Base-by-base conservation (phyloP, 2,329 filamentous ascomycete genomes). In the Grosmannia serpens region DNA sequence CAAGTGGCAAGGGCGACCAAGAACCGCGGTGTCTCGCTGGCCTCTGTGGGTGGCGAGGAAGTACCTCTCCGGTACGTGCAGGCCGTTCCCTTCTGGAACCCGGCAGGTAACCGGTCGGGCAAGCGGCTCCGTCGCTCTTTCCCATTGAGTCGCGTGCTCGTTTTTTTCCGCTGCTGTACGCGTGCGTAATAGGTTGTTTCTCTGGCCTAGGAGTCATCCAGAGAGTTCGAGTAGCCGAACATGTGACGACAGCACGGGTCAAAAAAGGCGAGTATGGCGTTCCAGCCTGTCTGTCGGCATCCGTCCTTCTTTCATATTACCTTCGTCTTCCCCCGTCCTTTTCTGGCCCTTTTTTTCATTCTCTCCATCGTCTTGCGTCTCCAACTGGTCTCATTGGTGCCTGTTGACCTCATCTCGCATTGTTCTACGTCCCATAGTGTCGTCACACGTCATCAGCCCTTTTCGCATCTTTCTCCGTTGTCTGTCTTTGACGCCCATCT, bases 191-290 rank as follows among this genome's bases (percentile, higher is more conserved):
- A 46, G 20, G 44, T n/a, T 20, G 44, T 22, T 49, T 49, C 27
- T 8, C 27, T 20, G 33, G n/a, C 10, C 33, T 41, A 38, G 1
- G 58, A 60, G 56, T 60, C 52, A 54, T 56, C n/a, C 17, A 26
- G 15, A 26, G 20, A 17, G 3, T 2, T 58, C 31, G 22, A 29
- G 58, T 56, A 63, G 62, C 60, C 59, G 59, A 61, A 61, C 62
- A 63, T 63, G 62, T 63, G 62, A 63, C 55, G 60, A 53, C 54
- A 56, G 22, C 24, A 53, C n/a, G 52, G 47, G 10, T 20, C 24
- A 27, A 51, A 51, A 49, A 11, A 27, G 49, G 38, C 38, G 4
- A 44, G n/a, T 17, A 44, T 49, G 46, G 22, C 46, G 26, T 49
- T 50, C 47, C 47, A 29, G 3, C 38, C 47, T 50, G 41, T 44